Percentiles rank a stretch among this genome's conserved stretches.
These are phyloP conservation scores for Capronia coronata DNA, from an alignment of 2,329 filamentous ascomycete species.

Conservation along the genomic window DNA sequence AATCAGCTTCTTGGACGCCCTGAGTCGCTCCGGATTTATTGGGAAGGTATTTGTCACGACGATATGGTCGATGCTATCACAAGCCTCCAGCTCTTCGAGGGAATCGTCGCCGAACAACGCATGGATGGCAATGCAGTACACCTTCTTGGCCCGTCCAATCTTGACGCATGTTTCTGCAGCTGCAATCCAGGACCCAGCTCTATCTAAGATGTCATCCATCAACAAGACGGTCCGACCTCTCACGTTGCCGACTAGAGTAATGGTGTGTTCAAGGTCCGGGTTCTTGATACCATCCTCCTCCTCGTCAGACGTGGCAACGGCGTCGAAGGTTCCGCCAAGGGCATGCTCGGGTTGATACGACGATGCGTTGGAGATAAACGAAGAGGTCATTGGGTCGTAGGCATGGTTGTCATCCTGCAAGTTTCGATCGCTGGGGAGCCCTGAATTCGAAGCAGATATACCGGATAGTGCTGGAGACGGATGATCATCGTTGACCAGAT, in stretches of 20 bases:
- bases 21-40: conserved; percentile 67
- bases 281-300: conserved; percentile 85
- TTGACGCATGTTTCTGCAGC: conserved; percentile 88
- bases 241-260: conserved; percentile 95
- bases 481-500: conserved; percentile 91
- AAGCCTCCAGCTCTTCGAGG: conserved; percentile 81
- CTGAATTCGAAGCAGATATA: conserved; percentile 57
- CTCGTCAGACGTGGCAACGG: conserved; percentile 75
- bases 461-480: conserved; percentile 65
- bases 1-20: conserved; percentile 71
- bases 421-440: conserved; percentile 44
- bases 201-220: conserved; percentile 98
- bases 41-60: conserved; percentile 97
- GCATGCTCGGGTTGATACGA: conserved; percentile 62
- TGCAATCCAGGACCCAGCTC: conserved; percentile 92
- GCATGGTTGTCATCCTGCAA: conserved; percentile 47
- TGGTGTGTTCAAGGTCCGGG: conserved; percentile 80
- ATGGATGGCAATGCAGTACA: conserved; percentile 96
- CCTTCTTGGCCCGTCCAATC: conserved; percentile 80
- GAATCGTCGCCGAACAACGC: conserved; percentile 88
- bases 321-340: conserved; percentile 78
- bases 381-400: conserved; percentile 83
- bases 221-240: conserved; percentile 83
- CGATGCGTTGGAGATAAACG: conserved; percentile 72
- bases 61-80: conserved; percentile 88